Base-by-base conservation (phyloP, 495 filamentous ascomycete species). In the Talaromyces nanjingensis region DNA sequence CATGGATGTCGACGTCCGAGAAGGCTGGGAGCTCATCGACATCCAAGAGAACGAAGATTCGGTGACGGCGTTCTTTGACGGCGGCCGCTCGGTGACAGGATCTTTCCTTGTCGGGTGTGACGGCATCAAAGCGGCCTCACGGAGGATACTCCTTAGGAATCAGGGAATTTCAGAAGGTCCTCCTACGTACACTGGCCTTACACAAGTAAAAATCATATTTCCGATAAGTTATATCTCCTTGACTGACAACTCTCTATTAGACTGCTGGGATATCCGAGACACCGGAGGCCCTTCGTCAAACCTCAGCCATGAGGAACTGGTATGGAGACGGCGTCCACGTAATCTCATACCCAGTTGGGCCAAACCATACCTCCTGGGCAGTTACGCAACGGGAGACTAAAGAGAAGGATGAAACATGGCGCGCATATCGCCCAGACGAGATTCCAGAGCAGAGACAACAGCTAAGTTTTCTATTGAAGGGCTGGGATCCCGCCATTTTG, bases 51-150 rank as follows among this genome's bases (percentile, higher is more conserved):
- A 67, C 3, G 18, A 64, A 1, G 60, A 65, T 18, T 45, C 37
- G 11, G 66, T 71, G 2, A 65, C 37, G 6, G 69, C 67, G 8
- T 24, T 29, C 6, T 69, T 68, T 47, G 63, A 42, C 16, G 55
- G 63, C 18, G 63, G 57, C 4, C 20, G 60, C 11, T 20, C 53
- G 4, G 65, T 59, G 9, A 61, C 59, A 11, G 69, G 69, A 18
- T 59, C 62, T 24, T 71, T 71, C 52, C 63, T 71, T 9, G 53
- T 71, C 20, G 69, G 69, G 3, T 69, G 67, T 57, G 69, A 71
- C 52, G 69, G 69, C 1, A 67, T 71, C 62, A 71, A 69, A 24
- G 54, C 67, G 12, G 60, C 64, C 8, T 34, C 65, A 14, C 59
- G 69, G 37, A 22, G 29, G 0, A 34, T 59, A 20, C 16, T 71